Evolutionary conservation across 2,329 filamentous ascomycete species (phyloP).

Genomic region (Verticillium dahliae): DNA sequence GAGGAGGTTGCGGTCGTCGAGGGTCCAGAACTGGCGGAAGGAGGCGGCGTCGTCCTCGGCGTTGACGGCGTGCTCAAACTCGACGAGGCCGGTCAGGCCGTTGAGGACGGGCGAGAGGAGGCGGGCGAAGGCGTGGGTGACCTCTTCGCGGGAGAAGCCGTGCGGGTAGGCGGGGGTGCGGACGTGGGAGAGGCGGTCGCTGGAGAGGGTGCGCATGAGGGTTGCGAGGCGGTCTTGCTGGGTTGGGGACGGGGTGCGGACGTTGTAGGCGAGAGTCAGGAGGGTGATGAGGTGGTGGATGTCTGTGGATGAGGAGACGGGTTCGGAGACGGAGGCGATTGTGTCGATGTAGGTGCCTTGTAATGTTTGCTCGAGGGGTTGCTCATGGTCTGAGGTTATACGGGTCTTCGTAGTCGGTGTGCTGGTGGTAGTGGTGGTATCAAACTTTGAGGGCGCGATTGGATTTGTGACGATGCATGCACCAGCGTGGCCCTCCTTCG

Average conservation of each 20-base stretch:
- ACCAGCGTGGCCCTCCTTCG: too few species aligned
- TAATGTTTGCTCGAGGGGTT: not conserved
- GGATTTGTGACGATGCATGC: too few species aligned
- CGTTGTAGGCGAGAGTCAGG: conserved; percentile 23
- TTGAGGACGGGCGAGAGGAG: conserved; percentile 24
- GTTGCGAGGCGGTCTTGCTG: conserved; percentile 23
- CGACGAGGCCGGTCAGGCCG: conserved; percentile 24
- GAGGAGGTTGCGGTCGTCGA: conserved; percentile 25
- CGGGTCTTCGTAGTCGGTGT: not conserved
- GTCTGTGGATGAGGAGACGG: conserved; percentile 21
- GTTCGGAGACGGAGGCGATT: conserved; percentile 21
- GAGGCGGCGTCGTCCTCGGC: conserved; percentile 22
- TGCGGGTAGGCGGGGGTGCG: conserved; percentile 6
- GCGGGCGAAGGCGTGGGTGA: conserved; percentile 22
- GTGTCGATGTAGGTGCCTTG: conserved; percentile 16
- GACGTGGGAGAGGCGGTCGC: conserved; percentile 7
- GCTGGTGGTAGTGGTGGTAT: not conserved
- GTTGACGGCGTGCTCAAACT: conserved; percentile 23
- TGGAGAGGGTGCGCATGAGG: conserved; percentile 21
- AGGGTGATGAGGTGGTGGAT: conserved; percentile 25
- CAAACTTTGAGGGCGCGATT: not conserved
- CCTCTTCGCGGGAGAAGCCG: conserved; percentile 16
- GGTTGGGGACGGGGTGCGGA: conserved; percentile 16
- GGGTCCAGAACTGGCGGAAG: conserved; percentile 26
- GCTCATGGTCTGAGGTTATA: not conserved